These are phyloP conservation scores for Dactylellina haptotyla DNA, from an alignment of 2,329 filamentous ascomycete genomes.

Conservation along the genomic window DNA sequence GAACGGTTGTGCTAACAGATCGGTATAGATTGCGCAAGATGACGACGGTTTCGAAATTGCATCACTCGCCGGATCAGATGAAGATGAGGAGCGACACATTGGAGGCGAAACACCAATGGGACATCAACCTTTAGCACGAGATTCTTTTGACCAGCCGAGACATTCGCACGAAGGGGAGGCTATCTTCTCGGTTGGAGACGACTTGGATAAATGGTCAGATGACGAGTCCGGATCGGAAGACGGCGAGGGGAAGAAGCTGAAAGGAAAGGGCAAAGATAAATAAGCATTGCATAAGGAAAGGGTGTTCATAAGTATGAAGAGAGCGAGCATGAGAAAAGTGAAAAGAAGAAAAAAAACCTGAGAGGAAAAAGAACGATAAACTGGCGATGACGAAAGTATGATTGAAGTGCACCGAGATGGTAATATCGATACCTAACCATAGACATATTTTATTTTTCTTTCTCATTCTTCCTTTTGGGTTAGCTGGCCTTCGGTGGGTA, in stretches of 20 bases:
- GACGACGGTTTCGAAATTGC: constrained; percentile 98
- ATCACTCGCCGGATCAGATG: constrained; percentile 80
- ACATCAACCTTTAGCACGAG: constrained; percentile 36
- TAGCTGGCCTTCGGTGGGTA: background rate
- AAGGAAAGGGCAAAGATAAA: constrained; percentile 46
- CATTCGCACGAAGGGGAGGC: constrained; percentile 51
- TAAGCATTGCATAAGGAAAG: background rate
- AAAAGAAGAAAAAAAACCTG: background rate
- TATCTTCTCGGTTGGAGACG: constrained; percentile 51
- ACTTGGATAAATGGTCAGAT: constrained; percentile 51
- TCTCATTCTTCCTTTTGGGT: background rate
- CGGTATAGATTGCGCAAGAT: constrained; percentile 79
- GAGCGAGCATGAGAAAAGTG: no score
- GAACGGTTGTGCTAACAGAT: background rate
- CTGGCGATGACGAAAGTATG: background rate
- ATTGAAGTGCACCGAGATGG: background rate
- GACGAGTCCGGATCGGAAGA: constrained; percentile 47
- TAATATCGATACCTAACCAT: constrained; percentile 17
- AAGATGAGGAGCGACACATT: constrained; percentile 71
- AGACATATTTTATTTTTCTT: constrained; percentile 8
- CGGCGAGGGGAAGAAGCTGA: constrained; percentile 34
- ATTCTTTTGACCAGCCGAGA: constrained; percentile 47
- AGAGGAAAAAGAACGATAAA: background rate
- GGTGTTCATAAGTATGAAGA: no score
- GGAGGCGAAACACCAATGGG: constrained; percentile 58